These are phyloP conservation scores for Musa itinerans DNA, from an alignment of 176 grass and related monocot species.

Conservation along the genomic window DNA sequence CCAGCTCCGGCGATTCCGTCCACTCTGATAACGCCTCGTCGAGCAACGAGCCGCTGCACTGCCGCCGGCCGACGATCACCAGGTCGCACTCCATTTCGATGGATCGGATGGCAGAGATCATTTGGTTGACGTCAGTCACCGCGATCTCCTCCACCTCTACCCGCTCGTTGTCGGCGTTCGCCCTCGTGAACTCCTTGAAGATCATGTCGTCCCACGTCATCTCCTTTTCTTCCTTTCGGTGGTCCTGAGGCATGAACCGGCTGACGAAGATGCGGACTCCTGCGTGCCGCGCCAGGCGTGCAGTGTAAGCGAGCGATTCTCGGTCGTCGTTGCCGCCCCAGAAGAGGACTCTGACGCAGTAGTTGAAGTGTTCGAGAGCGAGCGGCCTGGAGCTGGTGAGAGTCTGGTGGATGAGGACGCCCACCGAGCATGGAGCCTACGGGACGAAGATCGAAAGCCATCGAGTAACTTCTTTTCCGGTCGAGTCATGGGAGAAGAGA, in stretches of 20 bases:
- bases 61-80: slow-evolving; percentile 63
- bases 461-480: not conserved
- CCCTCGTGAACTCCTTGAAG: slow-evolving; percentile 54
- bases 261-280: slow-evolving; percentile 43
- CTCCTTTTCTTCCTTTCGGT: slow-evolving; percentile 41
- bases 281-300: slow-evolving; percentile 58
- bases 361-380: slow-evolving; percentile 13
- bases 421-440: slow-evolving; percentile 72
- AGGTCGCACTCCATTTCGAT: slow-evolving; percentile 58
- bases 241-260: slow-evolving; percentile 47
- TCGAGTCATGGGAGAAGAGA: not conserved
- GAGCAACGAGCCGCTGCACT: slow-evolving; percentile 50
- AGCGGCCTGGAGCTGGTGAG: slow-evolving; percentile 28
- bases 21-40: slow-evolving; percentile 32
- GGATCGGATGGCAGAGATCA: slow-evolving; percentile 38
- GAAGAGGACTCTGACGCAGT: slow-evolving; percentile 48
- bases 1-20: slow-evolving; percentile 32
- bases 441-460: not conserved
- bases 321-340: slow-evolving; percentile 83
- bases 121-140: slow-evolving; percentile 67
- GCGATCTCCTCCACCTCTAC: slow-evolving; percentile 46
- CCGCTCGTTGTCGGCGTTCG: slow-evolving; percentile 35
- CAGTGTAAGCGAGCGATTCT: slow-evolving; percentile 53
- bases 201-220: slow-evolving; percentile 49
- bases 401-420: slow-evolving; percentile 48